phyloP scores from a whole-genome alignment of 805 yeast species.

The Saitoella complicata region DNA sequence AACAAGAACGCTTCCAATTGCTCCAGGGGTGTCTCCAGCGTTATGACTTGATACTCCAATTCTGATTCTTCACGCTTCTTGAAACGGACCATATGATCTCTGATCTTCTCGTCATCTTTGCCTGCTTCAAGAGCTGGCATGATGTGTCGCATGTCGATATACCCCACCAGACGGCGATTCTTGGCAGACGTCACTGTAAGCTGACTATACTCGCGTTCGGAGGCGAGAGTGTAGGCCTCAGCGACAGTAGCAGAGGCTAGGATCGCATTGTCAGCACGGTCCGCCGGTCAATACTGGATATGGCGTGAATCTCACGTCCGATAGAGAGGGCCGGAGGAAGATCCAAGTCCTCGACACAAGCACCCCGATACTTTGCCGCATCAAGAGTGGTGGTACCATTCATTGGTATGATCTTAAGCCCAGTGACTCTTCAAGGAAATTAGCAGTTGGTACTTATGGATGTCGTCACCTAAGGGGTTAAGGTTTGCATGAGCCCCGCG shows the following conservation, averaged over 20 bases:
- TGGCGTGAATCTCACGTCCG: conserved; percentile 26
- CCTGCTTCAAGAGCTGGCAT: too few species aligned
- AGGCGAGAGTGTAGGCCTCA: conserved; percentile 38
- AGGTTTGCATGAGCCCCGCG: too few species aligned
- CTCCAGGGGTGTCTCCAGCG: conserved; percentile 41
- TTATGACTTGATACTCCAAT: conserved; percentile 26
- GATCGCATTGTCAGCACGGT: too few species aligned
- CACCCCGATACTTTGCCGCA: too few species aligned
- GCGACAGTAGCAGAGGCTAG: conserved; percentile 9
- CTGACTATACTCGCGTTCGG: conserved; percentile 36
- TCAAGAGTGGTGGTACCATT: too few species aligned
- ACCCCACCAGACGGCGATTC: conserved; percentile 33
- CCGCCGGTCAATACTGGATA: too few species aligned
- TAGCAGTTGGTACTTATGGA: too few species aligned
- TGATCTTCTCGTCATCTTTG: too few species aligned
- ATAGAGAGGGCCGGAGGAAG: conserved; percentile 41
- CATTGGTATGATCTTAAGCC: too few species aligned
- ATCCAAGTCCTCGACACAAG: conserved; percentile 37
- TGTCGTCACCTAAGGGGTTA: too few species aligned
- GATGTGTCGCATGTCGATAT: conserved; percentile 17
- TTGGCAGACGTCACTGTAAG: conserved; percentile 37
- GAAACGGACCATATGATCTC: too few species aligned
- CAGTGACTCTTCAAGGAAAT: too few species aligned
- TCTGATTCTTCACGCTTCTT: background rate
- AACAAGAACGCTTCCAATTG: conserved; percentile 33